Evolutionary conservation across 805 yeast species (phyloP), one percentile per base, ranked within the genome.

Genomic region (Metschnikowia sp.): DNA sequence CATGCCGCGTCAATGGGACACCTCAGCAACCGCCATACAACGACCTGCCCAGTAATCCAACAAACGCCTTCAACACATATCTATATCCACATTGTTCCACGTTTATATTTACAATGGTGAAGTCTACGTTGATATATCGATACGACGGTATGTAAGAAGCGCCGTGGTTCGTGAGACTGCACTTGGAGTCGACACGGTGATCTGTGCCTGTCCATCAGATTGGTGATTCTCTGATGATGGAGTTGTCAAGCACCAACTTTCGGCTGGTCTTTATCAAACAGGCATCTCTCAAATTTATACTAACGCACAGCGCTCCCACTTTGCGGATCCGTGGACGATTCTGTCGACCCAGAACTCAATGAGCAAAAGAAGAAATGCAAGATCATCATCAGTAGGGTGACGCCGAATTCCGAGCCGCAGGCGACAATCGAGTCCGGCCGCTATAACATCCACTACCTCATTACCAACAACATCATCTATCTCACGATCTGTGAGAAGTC

Each of bases 321-420:
- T 46, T 82, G 95, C 50, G 96, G 96, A 7, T 86, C 96, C 2
- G 91, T 88, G 10, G 98, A 92, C 62, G 90, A 86, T 52, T 75
- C 77, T 34, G 78, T 76, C 43, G 82, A 78, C 52, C 74, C 83
- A 1, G 71, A 73, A 4, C 71, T 92, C 39, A 60, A 74, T 22
- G 94, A 88, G 44, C 90, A 88, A 63, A 92, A 91, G 76, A 82
- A 86, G 64, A 89, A 89, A 65, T 81, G 88, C 55, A 91, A 92
- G 67, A 69, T 85, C 45, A 75, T 94, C 46, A 77, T 90, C 28
- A 72, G 84, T 32, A 78, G 92, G 60, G 78, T 91, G 62, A 84
- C 84, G 31, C 85, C 91, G 41, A 78, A 83, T 53, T 83, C 95
- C 5, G 96, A 87, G 56, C 82, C 86, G 1, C 82, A 88, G 56